Percentiles rank a stretch among this genome's conserved stretches.
Evolutionary conservation across 2,329 filamentous ascomycete species (phyloP).

Genomic region (Clarireedia hainanense): DNA sequence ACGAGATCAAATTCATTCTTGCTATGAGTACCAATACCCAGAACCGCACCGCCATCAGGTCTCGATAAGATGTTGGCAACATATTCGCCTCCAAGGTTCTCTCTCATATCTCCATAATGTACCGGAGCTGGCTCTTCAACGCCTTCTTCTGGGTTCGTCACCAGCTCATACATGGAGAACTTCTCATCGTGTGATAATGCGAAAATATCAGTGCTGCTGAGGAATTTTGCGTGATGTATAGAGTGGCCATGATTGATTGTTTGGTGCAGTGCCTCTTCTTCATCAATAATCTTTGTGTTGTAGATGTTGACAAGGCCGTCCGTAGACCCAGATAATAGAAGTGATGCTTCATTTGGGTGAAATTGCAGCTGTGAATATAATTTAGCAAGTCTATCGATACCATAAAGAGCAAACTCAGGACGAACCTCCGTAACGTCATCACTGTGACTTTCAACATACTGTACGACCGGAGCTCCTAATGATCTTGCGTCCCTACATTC

Average conservation of each 20-base stretch:
- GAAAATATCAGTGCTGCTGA: constrained; percentile 57
- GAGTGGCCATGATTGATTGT: constrained; percentile 72
- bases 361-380: constrained; percentile 44
- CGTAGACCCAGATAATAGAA: constrained; percentile 69
- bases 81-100: constrained; percentile 63
- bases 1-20: constrained; percentile 51
- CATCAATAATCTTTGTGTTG: constrained; percentile 60
- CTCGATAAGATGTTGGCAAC: constrained; percentile 59
- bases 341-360: constrained; percentile 50
- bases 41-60: constrained; percentile 49
- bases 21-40: constrained; percentile 60
- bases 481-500: constrained; percentile 48
- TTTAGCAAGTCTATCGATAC: constrained; percentile 14
- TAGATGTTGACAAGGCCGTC: constrained; percentile 74
- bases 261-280: constrained; percentile 71
- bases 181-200: constrained; percentile 73
- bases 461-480: constrained; percentile 37
- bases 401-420: background rate
- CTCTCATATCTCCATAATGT: constrained; percentile 62
- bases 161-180: constrained; percentile 63
- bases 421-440: constrained; percentile 57
- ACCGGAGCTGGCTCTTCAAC: constrained; percentile 39
- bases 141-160: constrained; percentile 54
- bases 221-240: constrained; percentile 67
- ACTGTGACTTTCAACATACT: constrained; percentile 58